These are phyloP conservation scores for Scleromitrula shiraiana DNA, from an alignment of 2,329 filamentous ascomycete species.

Conservation along the genomic window DNA sequence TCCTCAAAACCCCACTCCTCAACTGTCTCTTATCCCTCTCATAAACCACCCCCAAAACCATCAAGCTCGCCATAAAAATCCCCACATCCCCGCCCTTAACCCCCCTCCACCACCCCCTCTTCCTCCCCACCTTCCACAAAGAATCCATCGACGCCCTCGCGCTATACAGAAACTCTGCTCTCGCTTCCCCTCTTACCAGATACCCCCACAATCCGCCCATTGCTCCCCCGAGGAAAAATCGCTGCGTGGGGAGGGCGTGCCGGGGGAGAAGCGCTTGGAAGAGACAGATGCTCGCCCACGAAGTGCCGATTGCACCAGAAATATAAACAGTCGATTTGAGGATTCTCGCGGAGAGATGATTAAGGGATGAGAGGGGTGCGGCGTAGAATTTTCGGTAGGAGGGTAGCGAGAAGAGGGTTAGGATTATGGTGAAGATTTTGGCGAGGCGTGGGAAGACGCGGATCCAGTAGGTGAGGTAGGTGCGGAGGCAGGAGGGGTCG, in stretches of 20 bases:
- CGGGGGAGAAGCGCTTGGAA: constrained; percentile 75
- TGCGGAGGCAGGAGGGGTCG: constrained; percentile 81
- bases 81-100: constrained; percentile 76
- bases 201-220: constrained; percentile 80
- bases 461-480: constrained; percentile 82
- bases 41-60: constrained; percentile 62
- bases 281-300: constrained; percentile 85
- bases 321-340: constrained; percentile 70
- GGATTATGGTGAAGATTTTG: constrained; percentile 69
- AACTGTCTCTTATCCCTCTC: constrained; percentile 25
- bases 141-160: constrained; percentile 72
- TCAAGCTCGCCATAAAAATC: constrained; percentile 73
- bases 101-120: constrained; percentile 80
- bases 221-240: constrained; percentile 86
- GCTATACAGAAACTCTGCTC: constrained; percentile 69
- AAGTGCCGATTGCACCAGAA: constrained; percentile 74
- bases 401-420: constrained; percentile 58
- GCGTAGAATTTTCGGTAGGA: constrained; percentile 60
- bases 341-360: constrained; percentile 57
- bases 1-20: constrained; percentile 21
- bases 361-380: constrained; percentile 59
- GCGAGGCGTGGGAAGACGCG: constrained; percentile 71
- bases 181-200: constrained; percentile 56
- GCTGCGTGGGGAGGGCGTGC: constrained; percentile 66
- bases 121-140: constrained; percentile 88